phyloP scores from a whole-genome alignment of 345 rosid genomes.

The Cardiospermum halicacabum region DNA sequence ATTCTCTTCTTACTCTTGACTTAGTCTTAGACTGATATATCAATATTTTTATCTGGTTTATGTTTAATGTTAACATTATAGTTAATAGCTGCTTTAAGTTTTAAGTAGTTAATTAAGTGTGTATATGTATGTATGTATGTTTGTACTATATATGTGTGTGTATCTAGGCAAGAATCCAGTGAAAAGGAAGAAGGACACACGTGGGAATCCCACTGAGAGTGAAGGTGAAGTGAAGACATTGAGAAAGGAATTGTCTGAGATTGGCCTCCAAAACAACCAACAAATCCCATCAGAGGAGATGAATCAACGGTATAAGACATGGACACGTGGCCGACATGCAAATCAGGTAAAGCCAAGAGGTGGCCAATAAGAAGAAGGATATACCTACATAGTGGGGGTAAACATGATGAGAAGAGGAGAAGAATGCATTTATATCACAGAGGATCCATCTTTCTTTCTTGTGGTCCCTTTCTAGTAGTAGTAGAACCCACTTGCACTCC shows the following conservation, averaged over 20 bases:
- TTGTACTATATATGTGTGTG: no score
- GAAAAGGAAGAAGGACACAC: slow-evolving; percentile 3
- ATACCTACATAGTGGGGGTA: slow-evolving; percentile 40
- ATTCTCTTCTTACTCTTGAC: neutral
- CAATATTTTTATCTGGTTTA: no score
- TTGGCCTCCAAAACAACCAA: slow-evolving; percentile 49
- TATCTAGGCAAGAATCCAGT: no score
- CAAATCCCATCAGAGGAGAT: slow-evolving; percentile 31
- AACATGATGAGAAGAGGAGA: slow-evolving; percentile 38
- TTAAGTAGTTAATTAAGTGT: no score
- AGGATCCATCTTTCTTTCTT: slow-evolving; percentile 30
- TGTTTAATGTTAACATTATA: no score
- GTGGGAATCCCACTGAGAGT: slow-evolving; percentile 7
- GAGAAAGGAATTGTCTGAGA: slow-evolving; percentile 17
- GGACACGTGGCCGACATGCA: slow-evolving; percentile 64
- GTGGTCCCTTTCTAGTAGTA: slow-evolving; percentile 24
- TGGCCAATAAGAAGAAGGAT: slow-evolving; percentile 21
- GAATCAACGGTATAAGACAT: slow-evolving; percentile 28
- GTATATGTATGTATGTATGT: no score
- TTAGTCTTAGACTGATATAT: no score
- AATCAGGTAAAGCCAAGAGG: slow-evolving; percentile 16
- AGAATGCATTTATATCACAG: slow-evolving; percentile 6
- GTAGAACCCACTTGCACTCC: slow-evolving; percentile 13
- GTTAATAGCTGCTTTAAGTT: no score
- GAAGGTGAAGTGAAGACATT: neutral